Evolutionary conservation across 2,329 filamentous ascomycete species (phyloP).

Genomic region (Sordariomycetes sp.): DNA sequence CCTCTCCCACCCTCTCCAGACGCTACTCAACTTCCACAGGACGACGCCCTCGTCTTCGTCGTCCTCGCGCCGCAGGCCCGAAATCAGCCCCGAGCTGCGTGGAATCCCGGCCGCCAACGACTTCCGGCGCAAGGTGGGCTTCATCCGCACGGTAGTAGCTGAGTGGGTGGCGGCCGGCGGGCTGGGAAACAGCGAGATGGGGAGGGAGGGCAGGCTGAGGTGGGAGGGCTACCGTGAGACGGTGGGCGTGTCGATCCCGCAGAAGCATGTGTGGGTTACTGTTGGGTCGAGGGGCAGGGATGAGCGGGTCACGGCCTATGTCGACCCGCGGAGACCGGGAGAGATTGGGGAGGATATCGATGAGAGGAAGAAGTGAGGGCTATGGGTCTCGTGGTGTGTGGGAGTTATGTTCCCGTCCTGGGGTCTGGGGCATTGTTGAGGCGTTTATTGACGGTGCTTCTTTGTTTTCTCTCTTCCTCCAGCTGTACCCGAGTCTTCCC

Average conservation of each 20-base stretch:
- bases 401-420: background rate
- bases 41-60: slow-evolving; percentile 20
- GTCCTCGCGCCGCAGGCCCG: slow-evolving; percentile 41
- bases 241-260: slow-evolving; percentile 34
- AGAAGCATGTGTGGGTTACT: slow-evolving; percentile 59
- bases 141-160: slow-evolving; percentile 55
- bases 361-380: slow-evolving; percentile 14
- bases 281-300: slow-evolving; percentile 55
- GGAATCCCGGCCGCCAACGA: slow-evolving; percentile 61
- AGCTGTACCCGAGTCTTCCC: background rate
- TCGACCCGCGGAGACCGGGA: slow-evolving; percentile 42
- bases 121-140: slow-evolving; percentile 63
- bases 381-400: background rate
- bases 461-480: background rate
- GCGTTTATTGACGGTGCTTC: background rate
- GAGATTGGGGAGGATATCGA: slow-evolving; percentile 45
- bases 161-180: slow-evolving; percentile 65
- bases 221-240: slow-evolving; percentile 51
- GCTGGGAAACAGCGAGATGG: slow-evolving; percentile 55
- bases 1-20: slow-evolving; percentile 61
- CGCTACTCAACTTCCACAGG: slow-evolving; percentile 57
- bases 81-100: slow-evolving; percentile 50
- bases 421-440: background rate
- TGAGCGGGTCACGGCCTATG: slow-evolving; percentile 39
- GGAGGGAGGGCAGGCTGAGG: slow-evolving; percentile 38